phyloP scores from a whole-genome alignment of 2,329 filamentous ascomycete species.

The Colletotrichum tamarilloi region DNA sequence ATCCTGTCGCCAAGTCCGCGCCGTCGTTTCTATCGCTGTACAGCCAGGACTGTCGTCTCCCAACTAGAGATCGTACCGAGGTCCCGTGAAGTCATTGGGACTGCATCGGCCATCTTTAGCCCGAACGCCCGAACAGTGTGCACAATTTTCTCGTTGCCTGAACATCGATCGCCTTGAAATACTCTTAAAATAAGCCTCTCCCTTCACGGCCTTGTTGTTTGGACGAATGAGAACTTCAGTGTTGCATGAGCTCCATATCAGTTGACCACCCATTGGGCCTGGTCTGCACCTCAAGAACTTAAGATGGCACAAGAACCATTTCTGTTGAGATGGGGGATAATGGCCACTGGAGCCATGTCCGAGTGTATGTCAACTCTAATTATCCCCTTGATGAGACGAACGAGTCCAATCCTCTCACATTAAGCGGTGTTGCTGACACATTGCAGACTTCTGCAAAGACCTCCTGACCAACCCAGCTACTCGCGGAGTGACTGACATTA shows the following conservation, averaged over 20 bases:
- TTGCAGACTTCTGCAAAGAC: slow-evolving; percentile 77
- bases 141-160: neutral
- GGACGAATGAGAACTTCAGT: too few relatives aligned
- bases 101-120: neutral
- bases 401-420: neutral
- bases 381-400: neutral
- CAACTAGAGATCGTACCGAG: neutral
- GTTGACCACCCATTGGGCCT: too few relatives aligned
- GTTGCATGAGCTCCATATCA: too few relatives aligned
- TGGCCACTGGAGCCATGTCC: slow-evolving; percentile 70
- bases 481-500: slow-evolving; percentile 77
- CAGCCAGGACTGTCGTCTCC: too few relatives aligned
- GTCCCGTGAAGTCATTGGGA: too few relatives aligned
- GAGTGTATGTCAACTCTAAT: slow-evolving; percentile 56
- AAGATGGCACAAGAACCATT: slow-evolving; percentile 59
- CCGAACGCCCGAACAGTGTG: neutral
- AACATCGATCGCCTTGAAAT: neutral
- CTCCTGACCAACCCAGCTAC: slow-evolving; percentile 78
- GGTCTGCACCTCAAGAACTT: too few relatives aligned
- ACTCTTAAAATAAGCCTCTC: too few relatives aligned
- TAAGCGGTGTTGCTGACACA: neutral
- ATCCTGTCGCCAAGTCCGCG: too few relatives aligned
- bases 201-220: too few relatives aligned
- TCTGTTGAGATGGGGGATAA: slow-evolving; percentile 67
- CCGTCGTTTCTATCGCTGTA: too few relatives aligned